phyloP scores from a whole-genome alignment of 2,329 filamentous ascomycete species.

The Fusarium guadeloupense region DNA sequence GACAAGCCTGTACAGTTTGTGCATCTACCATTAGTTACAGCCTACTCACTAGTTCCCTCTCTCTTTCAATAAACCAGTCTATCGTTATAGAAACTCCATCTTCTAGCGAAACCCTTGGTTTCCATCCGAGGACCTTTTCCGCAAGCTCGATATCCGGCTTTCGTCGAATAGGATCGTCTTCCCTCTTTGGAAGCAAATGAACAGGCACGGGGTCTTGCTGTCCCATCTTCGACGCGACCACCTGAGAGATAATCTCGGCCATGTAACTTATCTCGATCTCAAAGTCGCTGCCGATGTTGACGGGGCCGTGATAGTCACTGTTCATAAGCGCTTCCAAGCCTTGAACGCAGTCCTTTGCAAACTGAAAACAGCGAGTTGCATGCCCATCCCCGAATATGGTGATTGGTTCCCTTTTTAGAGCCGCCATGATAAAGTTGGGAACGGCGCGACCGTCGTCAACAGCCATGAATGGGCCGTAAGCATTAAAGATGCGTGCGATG shows the following conservation, averaged over 20 bases:
- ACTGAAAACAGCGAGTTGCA: slow-evolving; percentile 30
- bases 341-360: slow-evolving; percentile 16
- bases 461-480: slow-evolving; percentile 29
- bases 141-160: slow-evolving; percentile 30
- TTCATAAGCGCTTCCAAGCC: slow-evolving; percentile 30
- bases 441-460: slow-evolving; percentile 25
- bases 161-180: slow-evolving; percentile 28
- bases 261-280: slow-evolving; percentile 30
- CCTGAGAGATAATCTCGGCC: slow-evolving; percentile 19
- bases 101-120: slow-evolving; percentile 13
- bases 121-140: slow-evolving; percentile 17
- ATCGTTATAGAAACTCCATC: slow-evolving; percentile 26
- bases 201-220: slow-evolving; percentile 10
- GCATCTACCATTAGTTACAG: too few species aligned
- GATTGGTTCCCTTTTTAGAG: slow-evolving; percentile 22
- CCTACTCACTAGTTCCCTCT: slow-evolving; percentile 15
- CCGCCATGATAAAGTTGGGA: slow-evolving; percentile 35
- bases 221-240: slow-evolving; percentile 22
- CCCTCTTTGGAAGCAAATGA: slow-evolving; percentile 15
- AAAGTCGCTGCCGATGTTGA: slow-evolving; percentile 32
- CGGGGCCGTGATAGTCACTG: slow-evolving; percentile 21
- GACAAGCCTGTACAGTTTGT: too few species aligned
- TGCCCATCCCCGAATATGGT: slow-evolving; percentile 32
- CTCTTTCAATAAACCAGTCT: slow-evolving; percentile 32
- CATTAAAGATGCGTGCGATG: slow-evolving; percentile 36